Conservation (phyloP, 2,329 filamentous ascomycete genomes). For the Botryotinia narcissicola region DNA sequence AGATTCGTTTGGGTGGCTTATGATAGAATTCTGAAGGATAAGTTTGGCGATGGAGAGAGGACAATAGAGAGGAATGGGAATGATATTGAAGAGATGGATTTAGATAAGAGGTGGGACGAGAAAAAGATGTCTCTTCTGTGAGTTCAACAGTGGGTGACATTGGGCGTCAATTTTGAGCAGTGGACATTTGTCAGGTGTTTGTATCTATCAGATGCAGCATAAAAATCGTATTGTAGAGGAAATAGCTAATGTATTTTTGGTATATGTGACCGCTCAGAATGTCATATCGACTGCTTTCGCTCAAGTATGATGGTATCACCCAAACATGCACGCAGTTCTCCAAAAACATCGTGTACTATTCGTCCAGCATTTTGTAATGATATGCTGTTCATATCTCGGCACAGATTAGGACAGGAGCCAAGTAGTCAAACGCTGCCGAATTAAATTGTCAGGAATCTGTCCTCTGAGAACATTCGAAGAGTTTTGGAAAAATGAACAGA, state of each 20-base stretch:
- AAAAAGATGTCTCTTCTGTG: slow-evolving; percentile 1
- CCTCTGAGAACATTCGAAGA: background rate
- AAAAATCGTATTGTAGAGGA: background rate
- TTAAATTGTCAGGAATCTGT: background rate
- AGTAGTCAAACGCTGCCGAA: background rate
- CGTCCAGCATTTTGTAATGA: background rate
- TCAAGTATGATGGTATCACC: background rate
- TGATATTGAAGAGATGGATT: slow-evolving; percentile 23
- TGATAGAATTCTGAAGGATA: slow-evolving; percentile 58
- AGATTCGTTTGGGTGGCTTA: slow-evolving; percentile 62
- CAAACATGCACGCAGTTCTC: background rate
- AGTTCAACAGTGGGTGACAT: background rate
- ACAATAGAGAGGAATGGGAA: slow-evolving; percentile 40
- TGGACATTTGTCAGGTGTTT: background rate
- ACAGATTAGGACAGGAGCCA: too few species aligned
- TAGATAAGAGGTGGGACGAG: slow-evolving; percentile 18
- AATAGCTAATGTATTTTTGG: background rate
- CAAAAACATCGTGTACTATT: background rate
- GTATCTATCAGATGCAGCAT: background rate
- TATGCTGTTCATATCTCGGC: too few species aligned
- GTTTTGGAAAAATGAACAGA: too few species aligned
- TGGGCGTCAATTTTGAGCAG: background rate
- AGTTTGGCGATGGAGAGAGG: slow-evolving; percentile 86
- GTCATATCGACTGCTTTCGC: background rate
- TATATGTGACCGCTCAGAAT: background rate